Base-by-base conservation (phyloP, 129 eudicot genomes). In the Calendula officinalis region DNA sequence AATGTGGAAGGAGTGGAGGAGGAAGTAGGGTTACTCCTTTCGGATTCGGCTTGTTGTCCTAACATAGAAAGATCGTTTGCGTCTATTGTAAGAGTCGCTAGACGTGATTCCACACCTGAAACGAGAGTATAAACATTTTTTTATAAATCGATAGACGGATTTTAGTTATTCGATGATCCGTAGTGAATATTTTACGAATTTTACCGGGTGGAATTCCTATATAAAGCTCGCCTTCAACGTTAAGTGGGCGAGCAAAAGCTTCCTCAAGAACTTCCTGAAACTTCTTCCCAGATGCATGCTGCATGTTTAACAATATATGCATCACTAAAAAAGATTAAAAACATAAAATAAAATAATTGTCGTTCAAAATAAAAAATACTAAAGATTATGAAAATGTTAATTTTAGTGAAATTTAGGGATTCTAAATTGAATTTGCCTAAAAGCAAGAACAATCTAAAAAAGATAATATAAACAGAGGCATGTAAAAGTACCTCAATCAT, bases 131-230 rank as follows among this genome's bases (percentile, higher is more conserved):
- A 69, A 44, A 22, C 17, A 0, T 7, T 10, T 27, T 42, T 16
- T 45, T 22, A 45, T 30, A 62, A 61, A 27, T 11, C 27, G 12
- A 16, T 9, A 42, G 15, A 9, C 17, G 8, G 8, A 12, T 58
- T 22, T 22, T 22, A 22, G 30, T 22, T 37, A 3, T 58, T 7
- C 22, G 6, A n/a, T 33, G 62, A 56, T 13, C 4, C 6, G 64
- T 32, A 3, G 38, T 5, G 11, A 52, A 55, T 0, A 3, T 1
- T 27, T 36, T 3, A 50, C 33, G 56, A 64, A 53, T 59, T 76
- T 36, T 79, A 74, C 97, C 97, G 58, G 95, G 90, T 50, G 97
- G 97, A 68, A 91, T 87, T 70, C 97, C 97, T 65, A 91, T 66
- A 72, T 91, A 91, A 35, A 91, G 76, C 81, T 91, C 97, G 68